A percentile compares a stretch with the other conserved stretches of the same genome.
Conservation (phyloP, 306 rosid genomes). For the Quercus cerris region DNA sequence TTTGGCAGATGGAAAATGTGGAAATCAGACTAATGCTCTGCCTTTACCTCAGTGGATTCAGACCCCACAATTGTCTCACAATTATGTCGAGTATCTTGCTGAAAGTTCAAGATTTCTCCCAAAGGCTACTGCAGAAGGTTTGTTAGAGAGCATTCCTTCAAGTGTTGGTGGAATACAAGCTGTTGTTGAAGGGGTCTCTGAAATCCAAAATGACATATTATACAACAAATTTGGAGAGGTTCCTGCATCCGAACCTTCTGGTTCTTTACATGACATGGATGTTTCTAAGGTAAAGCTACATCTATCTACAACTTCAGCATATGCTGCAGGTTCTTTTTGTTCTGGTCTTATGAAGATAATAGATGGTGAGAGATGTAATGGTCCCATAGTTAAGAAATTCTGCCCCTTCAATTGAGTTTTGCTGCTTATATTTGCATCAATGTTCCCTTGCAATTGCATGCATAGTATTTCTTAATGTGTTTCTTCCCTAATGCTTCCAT, state of each 20-base stretch:
- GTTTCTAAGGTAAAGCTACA: slow-evolving; percentile 40
- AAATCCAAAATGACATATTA: slow-evolving; percentile 30
- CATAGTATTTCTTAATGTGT: background rate
- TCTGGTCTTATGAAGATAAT: background rate
- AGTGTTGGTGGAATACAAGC: slow-evolving; percentile 21
- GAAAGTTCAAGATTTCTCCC: slow-evolving; percentile 50
- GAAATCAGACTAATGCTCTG: slow-evolving; percentile 23
- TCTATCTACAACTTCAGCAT: background rate
- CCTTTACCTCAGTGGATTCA: slow-evolving; percentile 39
- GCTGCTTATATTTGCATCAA: background rate
- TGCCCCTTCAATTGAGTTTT: background rate
- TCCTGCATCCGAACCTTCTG: slow-evolving; percentile 34
- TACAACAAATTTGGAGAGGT: slow-evolving; percentile 34
- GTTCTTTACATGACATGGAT: slow-evolving; percentile 40
- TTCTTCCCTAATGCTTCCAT: background rate
- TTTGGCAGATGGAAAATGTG: slow-evolving; percentile 26
- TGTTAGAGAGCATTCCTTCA: slow-evolving; percentile 39
- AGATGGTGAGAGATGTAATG: background rate
- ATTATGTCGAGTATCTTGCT: slow-evolving; percentile 50
- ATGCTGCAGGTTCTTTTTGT: background rate
- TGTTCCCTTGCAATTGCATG: background rate
- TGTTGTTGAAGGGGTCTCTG: slow-evolving; percentile 27
- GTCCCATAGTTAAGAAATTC: background rate
- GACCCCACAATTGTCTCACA: slow-evolving; percentile 39
- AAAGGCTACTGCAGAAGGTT: slow-evolving; percentile 30